Percentiles rank a stretch among this genome's conserved stretches.
These are phyloP conservation scores for Brassica cretica DNA, from an alignment of 345 rosid species.

Conservation along the genomic window DNA sequence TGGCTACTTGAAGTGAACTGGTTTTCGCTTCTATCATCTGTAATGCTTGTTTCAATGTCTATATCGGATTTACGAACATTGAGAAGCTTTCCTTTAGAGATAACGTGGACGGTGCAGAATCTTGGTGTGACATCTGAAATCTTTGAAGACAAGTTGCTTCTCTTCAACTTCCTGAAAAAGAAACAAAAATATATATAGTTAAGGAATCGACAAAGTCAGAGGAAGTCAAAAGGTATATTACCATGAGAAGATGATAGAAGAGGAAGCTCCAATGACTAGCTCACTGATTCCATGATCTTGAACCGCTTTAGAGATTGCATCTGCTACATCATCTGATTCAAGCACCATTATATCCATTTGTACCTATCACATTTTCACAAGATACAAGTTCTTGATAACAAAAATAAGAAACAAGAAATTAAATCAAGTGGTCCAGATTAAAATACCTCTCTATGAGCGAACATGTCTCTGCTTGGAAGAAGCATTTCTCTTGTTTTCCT, in stretches of 20 bases:
- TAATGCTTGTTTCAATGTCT: constrained; percentile 54
- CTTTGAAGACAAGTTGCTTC: constrained; percentile 54
- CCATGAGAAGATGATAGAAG: constrained; percentile 67
- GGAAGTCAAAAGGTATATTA: constrained; percentile 21
- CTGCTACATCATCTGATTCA: constrained; percentile 74
- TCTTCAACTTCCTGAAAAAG: constrained; percentile 39
- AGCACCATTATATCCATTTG: constrained; percentile 57
- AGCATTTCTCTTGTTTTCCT: constrained; percentile 63
- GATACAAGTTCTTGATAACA: constrained; percentile 2
- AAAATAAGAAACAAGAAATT: neutral
- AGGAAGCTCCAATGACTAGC: constrained; percentile 80
- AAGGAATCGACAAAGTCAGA: neutral
- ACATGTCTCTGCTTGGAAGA: constrained; percentile 68
- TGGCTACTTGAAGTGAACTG: constrained; percentile 42
- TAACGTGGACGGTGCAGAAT: constrained; percentile 66
- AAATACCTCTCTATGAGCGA: constrained; percentile 59
- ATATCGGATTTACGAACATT: constrained; percentile 70
- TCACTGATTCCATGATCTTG: constrained; percentile 51
- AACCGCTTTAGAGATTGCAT: constrained; percentile 72
- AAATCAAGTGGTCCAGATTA: neutral
- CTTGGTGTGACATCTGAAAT: constrained; percentile 60
- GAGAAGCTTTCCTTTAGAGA: constrained; percentile 71
- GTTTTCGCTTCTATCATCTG: constrained; percentile 53
- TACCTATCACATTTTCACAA: constrained; percentile 45
- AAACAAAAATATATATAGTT: neutral